These are phyloP conservation scores for Eutypa lata DNA, from an alignment of 2,329 filamentous ascomycete genomes.

Conservation along the genomic window DNA sequence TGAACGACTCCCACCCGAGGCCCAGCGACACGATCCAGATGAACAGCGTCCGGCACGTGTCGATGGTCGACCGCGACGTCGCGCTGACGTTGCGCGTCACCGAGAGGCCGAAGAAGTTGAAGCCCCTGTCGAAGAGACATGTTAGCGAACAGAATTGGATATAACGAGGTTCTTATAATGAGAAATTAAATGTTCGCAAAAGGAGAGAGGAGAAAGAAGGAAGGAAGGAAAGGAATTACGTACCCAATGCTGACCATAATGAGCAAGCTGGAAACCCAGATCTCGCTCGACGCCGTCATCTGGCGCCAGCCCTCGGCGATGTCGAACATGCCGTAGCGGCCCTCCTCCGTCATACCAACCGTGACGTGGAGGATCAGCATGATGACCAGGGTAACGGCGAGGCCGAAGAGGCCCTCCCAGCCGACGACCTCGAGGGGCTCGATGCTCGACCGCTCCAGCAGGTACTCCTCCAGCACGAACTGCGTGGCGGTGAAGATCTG, in stretches of 20 bases:
- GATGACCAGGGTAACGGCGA: constrained; percentile 70
- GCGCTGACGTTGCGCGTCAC: constrained; percentile 88
- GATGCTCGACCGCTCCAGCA: constrained; percentile 63
- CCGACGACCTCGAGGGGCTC: constrained; percentile 89
- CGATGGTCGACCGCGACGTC: constrained; percentile 91
- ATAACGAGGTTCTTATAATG: no score
- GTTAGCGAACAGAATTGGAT: constrained; percentile 15
- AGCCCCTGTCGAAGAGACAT: constrained; percentile 58
- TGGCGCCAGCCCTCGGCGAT: constrained; percentile 80
- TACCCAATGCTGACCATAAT: constrained; percentile 99
- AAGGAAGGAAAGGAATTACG: constrained; percentile 26
- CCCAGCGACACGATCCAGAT: constrained; percentile 96
- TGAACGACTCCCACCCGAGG: constrained; percentile 95
- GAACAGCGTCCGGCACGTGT: constrained; percentile 95
- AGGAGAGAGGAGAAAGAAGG: not conserved
- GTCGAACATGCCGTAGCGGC: constrained; percentile 84
- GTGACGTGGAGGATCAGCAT: constrained; percentile 79
- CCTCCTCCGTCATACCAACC: constrained; percentile 71
- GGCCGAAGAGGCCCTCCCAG: constrained; percentile 94
- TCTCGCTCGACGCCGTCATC: constrained; percentile 66
- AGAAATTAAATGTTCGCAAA: not conserved
- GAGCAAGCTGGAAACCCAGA: constrained; percentile 74
- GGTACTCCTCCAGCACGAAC: constrained; percentile 93
- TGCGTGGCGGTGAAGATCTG: constrained; percentile 97
- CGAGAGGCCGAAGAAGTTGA: constrained; percentile 97